phyloP scores from a whole-genome alignment of 2,329 filamentous ascomycete genomes.

The Calonectria multiphialidica region DNA sequence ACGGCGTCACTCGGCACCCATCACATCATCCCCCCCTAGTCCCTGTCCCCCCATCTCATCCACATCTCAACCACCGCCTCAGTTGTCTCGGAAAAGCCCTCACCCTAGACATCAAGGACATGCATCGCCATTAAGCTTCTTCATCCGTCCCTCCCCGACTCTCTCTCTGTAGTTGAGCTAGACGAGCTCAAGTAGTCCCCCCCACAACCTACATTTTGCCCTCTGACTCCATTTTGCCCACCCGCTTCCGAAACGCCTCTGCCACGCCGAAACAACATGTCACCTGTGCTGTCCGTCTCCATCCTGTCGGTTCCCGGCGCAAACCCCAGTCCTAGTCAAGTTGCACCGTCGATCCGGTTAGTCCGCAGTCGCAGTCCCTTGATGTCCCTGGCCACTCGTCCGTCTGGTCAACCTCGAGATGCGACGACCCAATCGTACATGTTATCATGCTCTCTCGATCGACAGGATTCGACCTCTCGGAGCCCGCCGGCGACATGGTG shows the following conservation, averaged over 20 bases:
- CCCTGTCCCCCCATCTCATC: neutral
- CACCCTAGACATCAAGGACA: conserved; percentile 12
- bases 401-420: conserved; percentile 18
- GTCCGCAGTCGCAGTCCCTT: conserved; percentile 29
- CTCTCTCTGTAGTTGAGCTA: neutral
- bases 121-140: conserved; percentile 30
- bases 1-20: neutral
- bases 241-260: conserved; percentile 34
- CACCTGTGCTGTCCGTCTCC: conserved; percentile 11
- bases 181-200: neutral
- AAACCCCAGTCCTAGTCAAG: conserved; percentile 9
- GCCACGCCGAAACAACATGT: conserved; percentile 34
- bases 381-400: conserved; percentile 21
- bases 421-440: conserved; percentile 15
- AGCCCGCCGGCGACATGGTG: conserved; percentile 15
- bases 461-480: conserved; percentile 20
- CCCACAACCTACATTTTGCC: conserved; percentile 22
- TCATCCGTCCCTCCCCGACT: conserved; percentile 14
- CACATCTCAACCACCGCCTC: conserved; percentile 12
- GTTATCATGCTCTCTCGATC: neutral
- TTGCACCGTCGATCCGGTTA: conserved; percentile 30
- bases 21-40: neutral
- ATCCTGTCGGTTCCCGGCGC: conserved; percentile 13
- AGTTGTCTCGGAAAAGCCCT: conserved; percentile 17
- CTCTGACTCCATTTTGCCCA: conserved; percentile 15